Conservation (phyloP, 2,329 filamentous ascomycete genomes). For the Tolypocladium amazonense region DNA sequence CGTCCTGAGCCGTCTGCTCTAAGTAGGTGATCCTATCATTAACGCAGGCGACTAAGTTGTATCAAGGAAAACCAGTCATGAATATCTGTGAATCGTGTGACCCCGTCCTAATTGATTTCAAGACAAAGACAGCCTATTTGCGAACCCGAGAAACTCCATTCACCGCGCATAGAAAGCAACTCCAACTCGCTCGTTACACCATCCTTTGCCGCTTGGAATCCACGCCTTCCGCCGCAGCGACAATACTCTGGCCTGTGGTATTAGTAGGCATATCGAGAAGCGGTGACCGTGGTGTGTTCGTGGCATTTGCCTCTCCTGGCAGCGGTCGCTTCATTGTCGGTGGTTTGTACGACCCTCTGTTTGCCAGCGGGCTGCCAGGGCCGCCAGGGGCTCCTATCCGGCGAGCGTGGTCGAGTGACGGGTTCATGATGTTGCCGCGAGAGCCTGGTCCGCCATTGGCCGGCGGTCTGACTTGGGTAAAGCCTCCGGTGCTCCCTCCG, state of each 20-base stretch:
- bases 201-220: conserved; percentile 45
- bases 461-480: conserved; percentile 20
- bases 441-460: conserved; percentile 13
- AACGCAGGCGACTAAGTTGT: not conserved
- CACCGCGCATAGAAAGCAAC: conserved; percentile 1
- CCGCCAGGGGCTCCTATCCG: conserved; percentile 49
- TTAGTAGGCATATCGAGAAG: conserved; percentile 43
- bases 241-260: conserved; percentile 12
- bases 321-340: conserved; percentile 46
- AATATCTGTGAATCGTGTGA: not conserved
- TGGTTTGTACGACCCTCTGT: conserved; percentile 47
- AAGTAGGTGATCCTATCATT: not conserved
- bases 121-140: not conserved
- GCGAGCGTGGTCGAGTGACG: conserved; percentile 41
- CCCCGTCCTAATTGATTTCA: not conserved
- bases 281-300: conserved; percentile 25
- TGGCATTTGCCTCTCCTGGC: conserved; percentile 14
- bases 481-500: conserved; percentile 13
- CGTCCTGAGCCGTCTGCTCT: no score
- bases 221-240: conserved; percentile 13
- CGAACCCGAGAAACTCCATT: not conserved
- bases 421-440: conserved; percentile 37
- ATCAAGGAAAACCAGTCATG: not conserved
- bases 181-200: conserved; percentile 12
- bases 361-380: conserved; percentile 44